Conservation (phyloP, 345 rosid species). For the Dipteronia sinensis region DNA sequence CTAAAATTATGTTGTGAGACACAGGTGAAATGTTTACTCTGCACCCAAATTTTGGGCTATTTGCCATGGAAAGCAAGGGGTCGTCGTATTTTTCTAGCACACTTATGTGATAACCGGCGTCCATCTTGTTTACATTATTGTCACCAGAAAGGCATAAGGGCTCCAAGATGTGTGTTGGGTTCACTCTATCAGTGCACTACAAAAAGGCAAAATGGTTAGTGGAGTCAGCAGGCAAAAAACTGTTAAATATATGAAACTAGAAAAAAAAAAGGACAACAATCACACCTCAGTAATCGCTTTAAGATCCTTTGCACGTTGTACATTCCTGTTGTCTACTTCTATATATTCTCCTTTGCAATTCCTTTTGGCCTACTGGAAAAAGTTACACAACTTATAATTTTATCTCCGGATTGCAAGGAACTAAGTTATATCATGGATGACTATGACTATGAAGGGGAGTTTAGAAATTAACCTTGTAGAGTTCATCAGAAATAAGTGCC, state of each 20-base stretch:
- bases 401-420: too few relatives aligned
- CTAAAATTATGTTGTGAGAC: background rate
- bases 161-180: slow-evolving; percentile 29
- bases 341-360: slow-evolving; percentile 34
- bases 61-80: background rate
- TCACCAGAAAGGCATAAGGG: slow-evolving; percentile 16
- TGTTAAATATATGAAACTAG: background rate
- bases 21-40: slow-evolving; percentile 21
- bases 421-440: too few relatives aligned
- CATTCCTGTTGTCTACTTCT: background rate
- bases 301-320: slow-evolving; percentile 30
- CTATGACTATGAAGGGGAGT: background rate
- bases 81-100: background rate
- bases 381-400: background rate
- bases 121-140: background rate
- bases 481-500: slow-evolving; percentile 12
- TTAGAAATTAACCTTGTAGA: background rate
- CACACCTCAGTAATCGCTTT: slow-evolving; percentile 30
- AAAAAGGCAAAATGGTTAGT: background rate
- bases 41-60: slow-evolving; percentile 26
- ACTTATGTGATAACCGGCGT: background rate
- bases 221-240: background rate
- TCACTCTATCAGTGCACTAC: slow-evolving; percentile 27
- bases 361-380: slow-evolving; percentile 27
- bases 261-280: background rate